Evolutionary conservation across 2,329 filamentous ascomycete genomes (phyloP).

Genomic region (Verticillium alfalfae): DNA sequence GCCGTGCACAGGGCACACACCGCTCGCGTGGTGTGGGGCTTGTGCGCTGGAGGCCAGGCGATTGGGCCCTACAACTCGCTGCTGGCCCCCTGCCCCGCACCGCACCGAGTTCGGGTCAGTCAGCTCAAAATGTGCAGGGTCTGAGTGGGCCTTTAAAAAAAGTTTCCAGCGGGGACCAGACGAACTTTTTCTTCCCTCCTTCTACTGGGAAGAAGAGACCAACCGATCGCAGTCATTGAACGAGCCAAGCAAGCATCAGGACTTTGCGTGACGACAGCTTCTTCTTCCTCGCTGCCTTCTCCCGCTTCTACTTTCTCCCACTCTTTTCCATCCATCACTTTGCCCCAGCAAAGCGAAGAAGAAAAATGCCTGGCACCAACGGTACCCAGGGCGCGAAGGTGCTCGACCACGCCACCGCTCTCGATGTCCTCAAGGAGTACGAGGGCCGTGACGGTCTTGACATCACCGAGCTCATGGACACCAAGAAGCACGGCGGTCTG

Average conservation of each 20-base stretch:
- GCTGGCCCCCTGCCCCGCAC: not conserved
- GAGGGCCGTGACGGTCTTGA: constrained; percentile 77
- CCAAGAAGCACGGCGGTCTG: constrained; percentile 84
- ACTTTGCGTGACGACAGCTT: constrained; percentile 11
- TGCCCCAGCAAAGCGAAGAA: constrained; percentile 3
- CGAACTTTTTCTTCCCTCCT: constrained; percentile 33
- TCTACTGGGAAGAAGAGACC: constrained; percentile 49
- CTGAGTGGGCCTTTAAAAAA: not conserved
- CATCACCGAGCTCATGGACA: constrained; percentile 82
- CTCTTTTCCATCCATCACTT: constrained; percentile 11
- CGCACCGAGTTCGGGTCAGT: not conserved
- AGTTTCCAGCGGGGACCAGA: not conserved
- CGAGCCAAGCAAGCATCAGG: constrained; percentile 14
- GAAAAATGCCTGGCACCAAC: constrained; percentile 61
- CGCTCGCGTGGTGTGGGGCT: not conserved
- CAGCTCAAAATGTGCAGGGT: not conserved
- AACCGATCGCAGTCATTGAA: constrained; percentile 23
- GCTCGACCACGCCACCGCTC: constrained; percentile 69
- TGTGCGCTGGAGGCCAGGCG: not conserved
- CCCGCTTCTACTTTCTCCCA: constrained; percentile 22
- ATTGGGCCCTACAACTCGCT: not conserved
- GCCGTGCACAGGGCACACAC: not conserved
- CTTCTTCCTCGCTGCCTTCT: constrained; percentile 20
- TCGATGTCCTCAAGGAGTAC: constrained; percentile 80
- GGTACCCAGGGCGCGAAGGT: constrained; percentile 50